A percentile compares a stretch with the other conserved stretches of the same genome.
Evolutionary conservation across 768 basidiomycete species (phyloP).

Genomic region (Suillus placidus): DNA sequence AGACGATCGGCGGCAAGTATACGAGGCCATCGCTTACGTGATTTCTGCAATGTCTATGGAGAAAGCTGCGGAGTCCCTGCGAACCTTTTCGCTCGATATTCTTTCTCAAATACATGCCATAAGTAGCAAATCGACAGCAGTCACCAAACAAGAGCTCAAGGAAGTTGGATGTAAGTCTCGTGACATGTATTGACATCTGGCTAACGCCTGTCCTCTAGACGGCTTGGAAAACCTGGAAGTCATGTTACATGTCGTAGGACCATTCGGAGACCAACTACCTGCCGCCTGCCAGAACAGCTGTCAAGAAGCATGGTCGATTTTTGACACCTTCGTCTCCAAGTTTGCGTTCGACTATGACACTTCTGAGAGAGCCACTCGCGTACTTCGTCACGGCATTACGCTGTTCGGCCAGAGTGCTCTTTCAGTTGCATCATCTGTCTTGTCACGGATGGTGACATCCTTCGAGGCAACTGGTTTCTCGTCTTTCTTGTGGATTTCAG

Average conservation of each 20-base stretch:
- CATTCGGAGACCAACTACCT: slow-evolving; percentile 84
- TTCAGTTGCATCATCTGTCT: slow-evolving; percentile 67
- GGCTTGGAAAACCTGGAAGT: slow-evolving; percentile 89
- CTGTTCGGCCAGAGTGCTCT: slow-evolving; percentile 75
- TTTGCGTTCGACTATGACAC: slow-evolving; percentile 77
- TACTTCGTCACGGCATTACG: slow-evolving; percentile 79
- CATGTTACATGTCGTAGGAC: slow-evolving; percentile 83
- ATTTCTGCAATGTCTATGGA: slow-evolving; percentile 94
- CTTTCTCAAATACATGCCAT: slow-evolving; percentile 73
- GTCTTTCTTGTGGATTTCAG: slow-evolving; percentile 92
- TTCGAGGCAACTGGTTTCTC: slow-evolving; percentile 84
- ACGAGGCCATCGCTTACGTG: slow-evolving; percentile 94
- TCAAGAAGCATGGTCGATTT: slow-evolving; percentile 78
- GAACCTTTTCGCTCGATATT: slow-evolving; percentile 85
- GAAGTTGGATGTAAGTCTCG: slow-evolving; percentile 62
- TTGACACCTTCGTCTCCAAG: slow-evolving; percentile 78
- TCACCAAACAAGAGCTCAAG: slow-evolving; percentile 73
- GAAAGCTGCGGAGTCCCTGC: slow-evolving; percentile 82
- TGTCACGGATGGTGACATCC: slow-evolving; percentile 72
- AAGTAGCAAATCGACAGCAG: slow-evolving; percentile 51
- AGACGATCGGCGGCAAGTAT: slow-evolving; percentile 89
- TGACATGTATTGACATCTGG: not conserved
- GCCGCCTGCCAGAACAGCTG: slow-evolving; percentile 76
- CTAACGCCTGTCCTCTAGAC: slow-evolving; percentile 47
- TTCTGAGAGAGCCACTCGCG: slow-evolving; percentile 82